Evolutionary conservation across 495 filamentous ascomycete genomes (phyloP), one percentile per base, ranked within the genome.

Genomic region (Penicillium pancosmium): DNA sequence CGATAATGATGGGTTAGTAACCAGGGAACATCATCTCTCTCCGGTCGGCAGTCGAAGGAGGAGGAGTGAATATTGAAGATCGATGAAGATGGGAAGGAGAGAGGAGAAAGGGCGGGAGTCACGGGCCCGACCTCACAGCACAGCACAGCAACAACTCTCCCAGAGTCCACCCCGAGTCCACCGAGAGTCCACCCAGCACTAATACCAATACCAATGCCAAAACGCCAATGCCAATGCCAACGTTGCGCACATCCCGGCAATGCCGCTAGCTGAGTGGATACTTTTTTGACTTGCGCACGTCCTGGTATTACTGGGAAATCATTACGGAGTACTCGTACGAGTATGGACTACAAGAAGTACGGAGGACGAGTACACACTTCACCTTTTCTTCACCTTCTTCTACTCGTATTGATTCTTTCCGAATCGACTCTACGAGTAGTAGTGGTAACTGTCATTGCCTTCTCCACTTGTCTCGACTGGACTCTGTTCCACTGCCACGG

Each of bases 191-290:
- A 23, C 23, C 2, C 23, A 23, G 23, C 23, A 23, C 23, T n/a
- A n/a, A n/a, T n/a, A n/a, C n/a, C n/a, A n/a, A n/a, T n/a, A n/a
- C 21, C 1, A 21, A 21, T 27, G 27, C 27, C 27, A 27, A 27
- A n/a, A n/a, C 5, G 6, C 27, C 27, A 31, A 31, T 31, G 27
- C 47, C 46, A 31, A 8, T 31, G 27, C 47, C 46, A 46, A 51
- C 41, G 55, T 46, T 52, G 44, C 34, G 25, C 44, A 31, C 27
- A 38, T 47, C 40, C 59, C 59, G 55, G 59, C 55, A 65, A 41
- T 61, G 55, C 63, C 58, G 63, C 58, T 61, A 65, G 53, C 49
- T 52, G 15, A 19, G 58, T 61, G 58, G 58, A 56, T 52, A 44
- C 53, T 31, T 23, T 23, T 23, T 23, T 31, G 25, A 31, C 6